Conservation (phyloP, 345 rosid species). For the Bruguiera parviflora region DNA sequence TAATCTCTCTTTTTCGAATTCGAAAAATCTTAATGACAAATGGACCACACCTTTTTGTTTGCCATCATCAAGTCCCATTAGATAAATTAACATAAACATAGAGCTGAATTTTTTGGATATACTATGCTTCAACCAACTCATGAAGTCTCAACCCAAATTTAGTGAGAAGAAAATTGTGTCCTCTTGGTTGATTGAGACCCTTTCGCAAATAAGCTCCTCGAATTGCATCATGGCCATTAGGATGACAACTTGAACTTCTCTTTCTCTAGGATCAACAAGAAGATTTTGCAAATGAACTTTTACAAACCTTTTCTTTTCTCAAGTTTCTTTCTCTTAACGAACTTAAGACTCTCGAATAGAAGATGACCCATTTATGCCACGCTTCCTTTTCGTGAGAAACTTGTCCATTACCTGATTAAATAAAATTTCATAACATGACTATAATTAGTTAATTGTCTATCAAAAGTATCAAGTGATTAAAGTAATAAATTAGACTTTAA, state of each 20-base stretch:
- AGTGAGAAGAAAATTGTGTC: not conserved
- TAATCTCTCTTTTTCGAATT: not conserved
- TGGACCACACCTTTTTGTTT: not conserved
- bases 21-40: not conserved
- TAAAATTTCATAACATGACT: too few species aligned
- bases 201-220: conserved; percentile 1
- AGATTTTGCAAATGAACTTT: not conserved
- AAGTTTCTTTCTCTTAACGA: too few species aligned
- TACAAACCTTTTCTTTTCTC: not conserved
- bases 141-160: not conserved
- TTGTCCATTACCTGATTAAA: too few species aligned
- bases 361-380: too few species aligned
- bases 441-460: too few species aligned
- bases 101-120: not conserved
- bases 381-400: too few species aligned
- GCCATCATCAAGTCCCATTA: not conserved
- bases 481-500: too few species aligned
- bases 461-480: too few species aligned
- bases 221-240: conserved; percentile 9
- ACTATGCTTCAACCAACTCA: conserved; percentile 7
- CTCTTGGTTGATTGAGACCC: conserved; percentile 3
- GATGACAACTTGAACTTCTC: not conserved
- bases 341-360: too few species aligned
- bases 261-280: not conserved
- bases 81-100: conserved; percentile 2